phyloP scores from a whole-genome alignment of 352 stramenopile species.

The Pythium grandisporangium region DNA sequence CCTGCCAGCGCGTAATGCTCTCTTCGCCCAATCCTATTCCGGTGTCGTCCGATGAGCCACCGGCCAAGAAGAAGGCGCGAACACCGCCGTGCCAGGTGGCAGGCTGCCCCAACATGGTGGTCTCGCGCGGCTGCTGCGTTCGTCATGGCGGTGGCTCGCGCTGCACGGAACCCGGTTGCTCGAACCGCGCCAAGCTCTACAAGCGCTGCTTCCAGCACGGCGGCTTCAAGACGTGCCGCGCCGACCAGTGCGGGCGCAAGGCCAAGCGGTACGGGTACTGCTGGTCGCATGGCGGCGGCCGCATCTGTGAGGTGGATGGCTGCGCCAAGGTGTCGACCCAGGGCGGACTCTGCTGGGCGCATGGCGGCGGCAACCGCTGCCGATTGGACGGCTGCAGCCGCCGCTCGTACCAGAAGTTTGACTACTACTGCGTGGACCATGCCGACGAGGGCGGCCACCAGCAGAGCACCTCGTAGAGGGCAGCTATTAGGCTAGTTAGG shows the following conservation, averaged over 20 bases:
- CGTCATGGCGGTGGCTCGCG: constrained; percentile 39
- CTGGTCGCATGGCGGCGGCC: constrained; percentile 69
- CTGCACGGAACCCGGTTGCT: constrained; percentile 43
- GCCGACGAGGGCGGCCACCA: no score
- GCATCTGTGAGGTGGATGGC: constrained; percentile 43
- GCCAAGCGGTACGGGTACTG: constrained; percentile 79
- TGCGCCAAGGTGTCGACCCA: constrained; percentile 64
- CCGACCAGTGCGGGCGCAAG: constrained; percentile 52
- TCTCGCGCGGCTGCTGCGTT: constrained; percentile 41
- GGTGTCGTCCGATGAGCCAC: neutral
- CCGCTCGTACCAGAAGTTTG: constrained; percentile 69
- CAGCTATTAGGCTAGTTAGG: no score
- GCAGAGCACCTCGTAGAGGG: no score
- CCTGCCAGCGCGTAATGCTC: no score
- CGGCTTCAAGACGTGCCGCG: constrained; percentile 56
- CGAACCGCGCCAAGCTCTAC: constrained; percentile 61
- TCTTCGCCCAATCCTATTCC: no score
- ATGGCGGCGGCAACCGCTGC: constrained; percentile 71
- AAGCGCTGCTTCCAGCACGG: constrained; percentile 76
- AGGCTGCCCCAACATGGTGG: constrained; percentile 52
- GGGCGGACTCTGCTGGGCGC: constrained; percentile 63
- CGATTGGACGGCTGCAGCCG: constrained; percentile 52
- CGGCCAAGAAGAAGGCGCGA: constrained; percentile 29
- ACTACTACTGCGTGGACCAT: constrained; percentile 62
- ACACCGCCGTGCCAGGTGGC: constrained; percentile 51